These are phyloP conservation scores for Orbilia javanica DNA, from an alignment of 2,329 filamentous ascomycete species.

Conservation along the genomic window DNA sequence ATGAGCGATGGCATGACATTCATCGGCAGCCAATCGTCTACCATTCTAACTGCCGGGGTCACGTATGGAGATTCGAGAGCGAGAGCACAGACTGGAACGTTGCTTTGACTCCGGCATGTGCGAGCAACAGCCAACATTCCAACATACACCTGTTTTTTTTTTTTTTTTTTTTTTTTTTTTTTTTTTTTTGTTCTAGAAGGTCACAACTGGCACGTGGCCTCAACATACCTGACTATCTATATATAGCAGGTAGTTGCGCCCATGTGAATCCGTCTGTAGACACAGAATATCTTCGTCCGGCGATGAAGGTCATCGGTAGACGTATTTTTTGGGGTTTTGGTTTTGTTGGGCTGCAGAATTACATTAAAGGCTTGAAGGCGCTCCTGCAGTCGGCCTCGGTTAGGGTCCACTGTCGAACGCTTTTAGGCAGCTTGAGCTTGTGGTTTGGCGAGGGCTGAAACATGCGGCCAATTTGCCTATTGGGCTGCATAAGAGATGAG, in stretches of 20 bases:
- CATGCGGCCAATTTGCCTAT: constrained; percentile 17
- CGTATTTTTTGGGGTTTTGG: no score
- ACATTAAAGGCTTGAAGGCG: constrained; percentile 20
- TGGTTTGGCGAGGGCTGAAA: constrained; percentile 30
- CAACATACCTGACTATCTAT: not conserved
- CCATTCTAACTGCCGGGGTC: constrained; percentile 18
- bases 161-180: no score
- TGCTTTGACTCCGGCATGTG: constrained; percentile 22
- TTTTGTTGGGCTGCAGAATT: constrained; percentile 18
- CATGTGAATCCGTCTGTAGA: constrained; percentile 17
- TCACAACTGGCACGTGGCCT: not conserved
- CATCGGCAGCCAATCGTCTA: constrained; percentile 10
- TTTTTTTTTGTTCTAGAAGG: constrained; percentile 4
- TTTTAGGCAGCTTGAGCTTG: constrained; percentile 38
- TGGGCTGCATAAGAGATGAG: constrained; percentile 24
- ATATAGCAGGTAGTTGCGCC: not conserved
- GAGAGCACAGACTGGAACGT: not conserved
- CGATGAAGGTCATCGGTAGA: not conserved
- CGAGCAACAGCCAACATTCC: not conserved
- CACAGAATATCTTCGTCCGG: not conserved
- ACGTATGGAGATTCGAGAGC: not conserved
- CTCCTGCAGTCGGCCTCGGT: constrained; percentile 37
- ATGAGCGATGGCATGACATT: not conserved
- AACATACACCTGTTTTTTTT: no score
- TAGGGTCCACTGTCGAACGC: constrained; percentile 22